Conservation (phyloP, 805 yeast species). For the Cyberlindnera xylosilytica region DNA sequence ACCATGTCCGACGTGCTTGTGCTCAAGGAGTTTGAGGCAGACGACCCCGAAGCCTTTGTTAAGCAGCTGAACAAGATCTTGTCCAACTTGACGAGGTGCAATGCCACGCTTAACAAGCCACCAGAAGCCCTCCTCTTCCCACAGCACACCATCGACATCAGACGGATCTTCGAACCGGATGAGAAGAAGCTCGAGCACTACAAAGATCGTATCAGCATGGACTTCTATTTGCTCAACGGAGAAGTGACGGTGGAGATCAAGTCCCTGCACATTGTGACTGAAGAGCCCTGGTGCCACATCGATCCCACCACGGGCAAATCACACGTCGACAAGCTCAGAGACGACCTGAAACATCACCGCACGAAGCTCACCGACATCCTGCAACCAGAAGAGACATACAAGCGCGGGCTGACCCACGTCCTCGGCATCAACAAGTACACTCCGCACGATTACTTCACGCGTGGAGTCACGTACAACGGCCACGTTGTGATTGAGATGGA, state of each 20-base stretch:
- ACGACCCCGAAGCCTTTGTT: constrained; percentile 10
- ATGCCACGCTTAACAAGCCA: constrained; percentile 44
- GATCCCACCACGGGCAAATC: constrained; percentile 44
- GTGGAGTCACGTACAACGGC: constrained; percentile 57
- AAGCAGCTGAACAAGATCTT: constrained; percentile 21
- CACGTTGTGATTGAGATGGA: constrained; percentile 61
- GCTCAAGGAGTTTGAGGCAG: constrained; percentile 34
- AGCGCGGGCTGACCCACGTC: constrained; percentile 29
- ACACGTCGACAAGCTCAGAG: constrained; percentile 55
- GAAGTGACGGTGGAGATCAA: constrained; percentile 62
- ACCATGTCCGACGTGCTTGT: constrained; percentile 21
- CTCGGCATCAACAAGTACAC: constrained; percentile 32
- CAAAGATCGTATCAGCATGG: constrained; percentile 45
- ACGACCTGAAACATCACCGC: constrained; percentile 46
- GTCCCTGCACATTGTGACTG: constrained; percentile 45
- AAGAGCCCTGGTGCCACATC: constrained; percentile 61
- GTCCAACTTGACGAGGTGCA: constrained; percentile 30
- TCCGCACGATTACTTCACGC: constrained; percentile 53
- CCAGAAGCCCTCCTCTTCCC: constrained; percentile 59
- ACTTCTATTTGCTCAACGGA: constrained; percentile 55
- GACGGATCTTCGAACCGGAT: constrained; percentile 37
- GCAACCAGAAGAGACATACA: constrained; percentile 36
- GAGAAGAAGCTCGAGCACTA: constrained; percentile 27
- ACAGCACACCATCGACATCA: constrained; percentile 37
- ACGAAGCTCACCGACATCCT: constrained; percentile 38